A percentile compares a stretch with the other conserved stretches of the same genome.
Conservation (phyloP, 768 basidiomycete species). For the Agrocybe chaxingu region DNA sequence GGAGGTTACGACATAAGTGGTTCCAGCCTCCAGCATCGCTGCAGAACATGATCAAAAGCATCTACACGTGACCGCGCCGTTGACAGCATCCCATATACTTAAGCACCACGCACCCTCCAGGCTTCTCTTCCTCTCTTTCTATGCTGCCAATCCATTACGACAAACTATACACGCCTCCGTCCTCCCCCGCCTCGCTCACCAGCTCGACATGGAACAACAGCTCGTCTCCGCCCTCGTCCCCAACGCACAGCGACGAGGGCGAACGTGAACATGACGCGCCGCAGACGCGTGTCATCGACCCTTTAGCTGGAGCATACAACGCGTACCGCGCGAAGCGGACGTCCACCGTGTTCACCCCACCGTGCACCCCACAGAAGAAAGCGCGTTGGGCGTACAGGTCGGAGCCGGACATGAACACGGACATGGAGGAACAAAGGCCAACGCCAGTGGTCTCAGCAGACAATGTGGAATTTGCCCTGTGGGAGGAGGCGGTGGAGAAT, state of each 20-base stretch:
- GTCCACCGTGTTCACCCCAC: slow-evolving; percentile 29
- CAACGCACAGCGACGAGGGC: slow-evolving; percentile 22
- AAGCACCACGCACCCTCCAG: not conserved
- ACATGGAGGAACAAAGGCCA: not conserved
- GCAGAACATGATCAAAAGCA: too few species aligned
- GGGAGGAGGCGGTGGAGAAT: slow-evolving; percentile 17
- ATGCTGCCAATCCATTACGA: slow-evolving; percentile 18
- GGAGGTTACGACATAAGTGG: too few species aligned
- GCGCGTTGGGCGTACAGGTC: slow-evolving; percentile 14
- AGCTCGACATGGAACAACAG: slow-evolving; percentile 27
- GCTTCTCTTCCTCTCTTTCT: slow-evolving; percentile 9
- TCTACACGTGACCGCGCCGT: not conserved
- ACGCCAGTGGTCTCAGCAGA: not conserved
- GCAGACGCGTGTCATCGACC: slow-evolving; percentile 29
- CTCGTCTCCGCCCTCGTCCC: slow-evolving; percentile 51
- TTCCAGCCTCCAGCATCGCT: too few species aligned
- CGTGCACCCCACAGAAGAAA: slow-evolving; percentile 17
- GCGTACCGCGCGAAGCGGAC: slow-evolving; percentile 28
- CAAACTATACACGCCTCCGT: slow-evolving; percentile 17
- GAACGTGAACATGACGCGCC: slow-evolving; percentile 18
- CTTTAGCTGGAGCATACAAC: slow-evolving; percentile 59
- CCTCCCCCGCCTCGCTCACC: slow-evolving; percentile 35
- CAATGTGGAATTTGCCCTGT: slow-evolving; percentile 6
- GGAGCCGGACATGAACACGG: not conserved
- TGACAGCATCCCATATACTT: too few species aligned